A percentile compares a stretch with the other conserved stretches of the same genome.
Evolutionary conservation across 2,329 filamentous ascomycete species (phyloP).

Genomic region (Metarhizium brunneum): DNA sequence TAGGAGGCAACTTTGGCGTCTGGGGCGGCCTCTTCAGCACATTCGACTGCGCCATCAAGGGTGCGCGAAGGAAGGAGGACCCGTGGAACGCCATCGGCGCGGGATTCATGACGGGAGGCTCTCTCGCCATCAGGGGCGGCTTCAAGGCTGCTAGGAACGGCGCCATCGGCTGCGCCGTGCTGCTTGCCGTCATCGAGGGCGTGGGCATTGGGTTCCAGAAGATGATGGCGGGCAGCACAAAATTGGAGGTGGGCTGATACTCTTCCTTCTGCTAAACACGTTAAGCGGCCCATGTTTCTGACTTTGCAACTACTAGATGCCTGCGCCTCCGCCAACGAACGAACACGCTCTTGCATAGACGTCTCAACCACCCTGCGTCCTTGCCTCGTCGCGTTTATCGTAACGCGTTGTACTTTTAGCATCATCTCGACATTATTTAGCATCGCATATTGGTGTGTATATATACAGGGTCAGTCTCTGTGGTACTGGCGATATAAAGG

Average conservation of each 20-base stretch:
- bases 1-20: constrained; percentile 95
- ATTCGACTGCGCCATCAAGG: constrained; percentile 95
- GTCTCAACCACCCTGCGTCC: too few relatives aligned
- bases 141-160: constrained; percentile 87
- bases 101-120: constrained; percentile 91
- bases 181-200: constrained; percentile 92
- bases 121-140: constrained; percentile 83
- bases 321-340: neutral
- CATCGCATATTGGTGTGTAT: too few relatives aligned
- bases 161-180: constrained; percentile 88
- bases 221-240: constrained; percentile 85
- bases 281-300: neutral
- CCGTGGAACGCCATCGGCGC: constrained; percentile 96
- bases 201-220: constrained; percentile 92
- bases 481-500: too few relatives aligned
- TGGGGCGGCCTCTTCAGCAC: constrained; percentile 95
- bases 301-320: neutral
- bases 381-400: too few relatives aligned
- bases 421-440: too few relatives aligned
- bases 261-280: neutral
- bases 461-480: too few relatives aligned
- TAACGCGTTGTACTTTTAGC: too few relatives aligned
- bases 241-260: constrained; percentile 52
- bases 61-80: constrained; percentile 89
- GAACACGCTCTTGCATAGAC: neutral